Evolutionary conservation across 306 rosid genomes (phyloP).

Genomic region (Trifolium pratense): DNA sequence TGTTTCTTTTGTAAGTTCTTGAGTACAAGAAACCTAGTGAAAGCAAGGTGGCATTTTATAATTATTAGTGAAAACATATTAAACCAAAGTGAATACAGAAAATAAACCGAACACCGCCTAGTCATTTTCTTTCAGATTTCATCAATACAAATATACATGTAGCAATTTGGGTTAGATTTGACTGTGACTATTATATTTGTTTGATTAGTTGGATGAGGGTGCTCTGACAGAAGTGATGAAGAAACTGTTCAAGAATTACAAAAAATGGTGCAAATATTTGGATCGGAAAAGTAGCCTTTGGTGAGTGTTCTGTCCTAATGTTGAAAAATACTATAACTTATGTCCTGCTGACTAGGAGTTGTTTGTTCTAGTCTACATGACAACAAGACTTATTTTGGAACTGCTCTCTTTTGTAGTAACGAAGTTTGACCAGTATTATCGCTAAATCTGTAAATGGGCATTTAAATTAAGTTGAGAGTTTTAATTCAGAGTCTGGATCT

Average conservation of each 20-base stretch:
- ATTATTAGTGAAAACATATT: conserved; percentile 12
- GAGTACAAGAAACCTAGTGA: conserved; percentile 19
- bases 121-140: conserved; percentile 12
- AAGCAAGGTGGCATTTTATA: neutral
- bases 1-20: conserved; percentile 9
- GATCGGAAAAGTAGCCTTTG: conserved; percentile 95
- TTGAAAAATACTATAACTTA: conserved; percentile 27
- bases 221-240: conserved; percentile 96
- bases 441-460: conserved; percentile 14
- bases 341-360: conserved; percentile 21
- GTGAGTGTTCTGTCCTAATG: conserved; percentile 50
- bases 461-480: conserved; percentile 31
- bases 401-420: conserved; percentile 1
- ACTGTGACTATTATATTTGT: conserved; percentile 44
- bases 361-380: neutral
- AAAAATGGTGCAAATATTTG: conserved; percentile 94
- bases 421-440: conserved; percentile 17
- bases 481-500: conserved; percentile 12
- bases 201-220: conserved; percentile 86
- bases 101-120: neutral
- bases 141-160: conserved; percentile 1
- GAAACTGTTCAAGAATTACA: conserved; percentile 93
- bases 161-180: conserved; percentile 13
- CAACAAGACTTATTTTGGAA: neutral
- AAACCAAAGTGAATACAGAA: conserved; percentile 6